A percentile compares a stretch with the other conserved stretches of the same genome.
Evolutionary conservation across 495 filamentous ascomycete species (phyloP).

Genomic region (Clohesyomyces aquaticus): DNA sequence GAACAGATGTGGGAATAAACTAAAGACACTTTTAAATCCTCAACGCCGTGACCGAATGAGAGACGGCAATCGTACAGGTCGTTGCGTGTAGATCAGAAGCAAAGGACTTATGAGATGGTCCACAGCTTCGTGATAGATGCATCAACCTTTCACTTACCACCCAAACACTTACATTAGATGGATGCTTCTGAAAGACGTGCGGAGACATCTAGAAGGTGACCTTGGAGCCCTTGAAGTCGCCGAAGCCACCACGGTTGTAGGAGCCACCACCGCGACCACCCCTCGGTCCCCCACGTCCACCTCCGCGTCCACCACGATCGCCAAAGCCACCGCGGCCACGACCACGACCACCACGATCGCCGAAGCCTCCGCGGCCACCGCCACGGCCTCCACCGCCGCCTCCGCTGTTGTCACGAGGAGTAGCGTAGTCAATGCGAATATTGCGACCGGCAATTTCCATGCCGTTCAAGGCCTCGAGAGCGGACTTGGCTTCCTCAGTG

Average conservation of each 20-base stretch:
- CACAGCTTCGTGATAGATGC: not conserved
- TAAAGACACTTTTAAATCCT: not conserved
- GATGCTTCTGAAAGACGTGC: not conserved
- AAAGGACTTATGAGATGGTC: too few relatives aligned
- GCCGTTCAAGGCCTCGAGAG: conserved; percentile 68
- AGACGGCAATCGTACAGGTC: not conserved
- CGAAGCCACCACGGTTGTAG: conserved; percentile 73
- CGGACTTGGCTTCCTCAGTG: conserved; percentile 82
- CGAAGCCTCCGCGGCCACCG: conserved; percentile 54
- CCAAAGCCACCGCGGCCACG: conserved; percentile 58
- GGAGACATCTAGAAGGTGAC: conserved; percentile 64
- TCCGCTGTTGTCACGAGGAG: conserved; percentile 68
- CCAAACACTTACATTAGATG: conserved; percentile 8
- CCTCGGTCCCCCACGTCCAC: conserved; percentile 53
- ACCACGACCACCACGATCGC: conserved; percentile 58
- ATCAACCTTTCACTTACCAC: conserved; percentile 9
- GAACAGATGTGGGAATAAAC: not conserved
- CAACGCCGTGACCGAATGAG: not conserved
- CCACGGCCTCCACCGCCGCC: conserved; percentile 57
- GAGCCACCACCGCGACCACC: conserved; percentile 46
- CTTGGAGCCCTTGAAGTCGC: conserved; percentile 91
- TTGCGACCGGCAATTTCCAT: conserved; percentile 75
- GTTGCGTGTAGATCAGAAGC: too few relatives aligned
- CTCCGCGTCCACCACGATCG: conserved; percentile 57
- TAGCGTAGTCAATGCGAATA: conserved; percentile 87